These are phyloP conservation scores for Sporothrix pallida DNA, from an alignment of 2,329 filamentous ascomycete species.

Conservation along the genomic window DNA sequence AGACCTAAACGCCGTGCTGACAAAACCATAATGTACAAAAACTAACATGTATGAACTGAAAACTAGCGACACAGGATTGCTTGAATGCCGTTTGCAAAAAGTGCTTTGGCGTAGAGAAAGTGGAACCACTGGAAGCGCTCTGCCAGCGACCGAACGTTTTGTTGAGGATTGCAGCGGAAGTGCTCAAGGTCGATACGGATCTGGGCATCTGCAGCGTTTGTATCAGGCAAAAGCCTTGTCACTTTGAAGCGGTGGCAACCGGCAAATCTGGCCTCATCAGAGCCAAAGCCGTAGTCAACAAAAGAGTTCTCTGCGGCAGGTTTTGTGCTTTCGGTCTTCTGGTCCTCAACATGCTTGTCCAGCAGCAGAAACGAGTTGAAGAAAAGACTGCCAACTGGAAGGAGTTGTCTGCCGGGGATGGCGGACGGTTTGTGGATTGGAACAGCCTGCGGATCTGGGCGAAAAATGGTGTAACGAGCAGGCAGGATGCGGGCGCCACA, in stretches of 20 bases:
- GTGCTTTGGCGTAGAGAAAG: slow-evolving; percentile 12
- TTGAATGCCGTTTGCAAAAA: slow-evolving; percentile 22
- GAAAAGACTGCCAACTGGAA: slow-evolving; percentile 17
- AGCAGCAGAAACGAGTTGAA: slow-evolving; percentile 4
- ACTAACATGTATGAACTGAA: not conserved
- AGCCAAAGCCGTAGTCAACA: slow-evolving; percentile 21
- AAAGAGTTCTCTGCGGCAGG: not conserved
- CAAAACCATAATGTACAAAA: no score
- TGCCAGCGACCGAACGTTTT: not conserved
- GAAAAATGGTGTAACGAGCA: not conserved
- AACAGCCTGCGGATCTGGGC: not conserved
- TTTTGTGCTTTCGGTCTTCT: not conserved
- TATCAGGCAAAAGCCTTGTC: not conserved
- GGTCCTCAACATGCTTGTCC: slow-evolving; percentile 1
- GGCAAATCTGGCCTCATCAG: slow-evolving; percentile 6
- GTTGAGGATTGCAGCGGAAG: slow-evolving; percentile 9
- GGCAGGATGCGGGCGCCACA: not conserved
- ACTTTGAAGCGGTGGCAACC: slow-evolving; percentile 17
- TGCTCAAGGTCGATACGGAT: slow-evolving; percentile 14
- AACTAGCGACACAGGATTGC: not conserved
- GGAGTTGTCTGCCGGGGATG: slow-evolving; percentile 1
- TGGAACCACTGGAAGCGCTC: not conserved
- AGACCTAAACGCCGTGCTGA: no score
- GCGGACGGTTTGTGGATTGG: not conserved
- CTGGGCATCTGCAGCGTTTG: not conserved